Base-by-base conservation (phyloP, 169 alveolate species). In the Cryptosporidium ubiquitum region DNA sequence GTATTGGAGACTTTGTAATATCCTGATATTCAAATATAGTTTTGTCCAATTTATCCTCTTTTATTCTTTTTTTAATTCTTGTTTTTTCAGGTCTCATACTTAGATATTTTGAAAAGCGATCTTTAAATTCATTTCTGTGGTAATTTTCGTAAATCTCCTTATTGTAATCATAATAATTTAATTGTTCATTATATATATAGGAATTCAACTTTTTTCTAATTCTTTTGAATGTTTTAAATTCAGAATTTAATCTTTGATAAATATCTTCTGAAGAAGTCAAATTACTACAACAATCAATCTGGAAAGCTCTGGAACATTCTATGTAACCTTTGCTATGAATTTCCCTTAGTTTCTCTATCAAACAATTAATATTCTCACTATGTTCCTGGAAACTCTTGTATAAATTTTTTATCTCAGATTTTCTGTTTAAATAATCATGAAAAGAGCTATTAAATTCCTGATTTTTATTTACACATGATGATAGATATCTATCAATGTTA, bases 1-100 rank as follows among this genome's bases (percentile, higher is more conserved):
- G 71, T 33, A 73, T 73, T 58, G 85, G 85, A 9, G 69, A 73
- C 14, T 44, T 58, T 29, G 16, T 14, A n/a, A 64, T 55, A 1
- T 73, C 51, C 1, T 73, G 58, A 23, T n/a, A 52, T 49, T 73
- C 85, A 18, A 52, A 35, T 10, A 18, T n/a, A 20, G 37, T 33
- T 9, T 7, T 58, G 9, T 58, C 85, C 18, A 52, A n/a, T n/a
- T 35, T 35, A 26, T 52, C 61, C 23, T 73, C 64, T 20, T 4
- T 37, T 6, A 52, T n/a, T n/a, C 20, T 51, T 9, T n/a, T 18
- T n/a, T n/a, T 35, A 14, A n/a, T 31, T n/a, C 70, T 57, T 18
- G 39, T 2, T 6, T n/a, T 35, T 5, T 29, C 71, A 64, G 9
- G 5, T 14, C 20, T 14, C 23, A 29, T 37, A 9, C n/a, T 29